phyloP scores from a whole-genome alignment of 441 rosid genomes.

The Lepidium campestre region DNA sequence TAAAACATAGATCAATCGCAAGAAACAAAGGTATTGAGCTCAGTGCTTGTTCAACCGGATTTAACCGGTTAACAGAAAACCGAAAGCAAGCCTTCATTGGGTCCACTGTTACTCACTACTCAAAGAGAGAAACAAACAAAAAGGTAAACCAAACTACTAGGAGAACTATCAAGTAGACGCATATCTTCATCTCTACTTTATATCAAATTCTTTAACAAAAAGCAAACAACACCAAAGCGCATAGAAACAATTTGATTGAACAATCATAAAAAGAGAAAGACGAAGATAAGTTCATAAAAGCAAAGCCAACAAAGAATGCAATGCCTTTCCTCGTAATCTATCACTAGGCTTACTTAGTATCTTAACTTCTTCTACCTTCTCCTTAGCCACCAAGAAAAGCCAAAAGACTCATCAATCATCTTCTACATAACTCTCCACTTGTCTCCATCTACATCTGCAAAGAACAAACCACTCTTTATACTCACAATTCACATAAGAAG shows the following conservation, averaged over 20 bases:
- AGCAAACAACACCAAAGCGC: constrained; percentile 21
- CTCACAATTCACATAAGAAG: not conserved
- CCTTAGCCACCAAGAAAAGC: constrained; percentile 34
- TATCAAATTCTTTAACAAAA: constrained; percentile 18
- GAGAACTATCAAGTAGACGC: constrained; percentile 8
- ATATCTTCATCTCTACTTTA: constrained; percentile 19
- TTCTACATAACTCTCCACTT: constrained; percentile 18
- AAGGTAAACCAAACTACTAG: constrained; percentile 13
- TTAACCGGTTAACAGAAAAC: not conserved
- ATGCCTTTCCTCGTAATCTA: constrained; percentile 22
- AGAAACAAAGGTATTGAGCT: not conserved
- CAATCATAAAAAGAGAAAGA: constrained; percentile 10
- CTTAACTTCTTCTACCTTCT: constrained; percentile 5
- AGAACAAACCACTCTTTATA: constrained; percentile 5
- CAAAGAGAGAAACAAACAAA: constrained; percentile 1
- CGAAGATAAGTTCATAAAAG: constrained; percentile 17
- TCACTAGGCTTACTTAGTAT: constrained; percentile 20
- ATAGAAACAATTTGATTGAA: constrained; percentile 21
- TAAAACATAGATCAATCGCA: not conserved
- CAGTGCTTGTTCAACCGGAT: not conserved
- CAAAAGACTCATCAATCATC: constrained; percentile 15
- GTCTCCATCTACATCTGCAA: constrained; percentile 14
- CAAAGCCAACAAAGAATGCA: constrained; percentile 24
- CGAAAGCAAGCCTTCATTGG: not conserved
- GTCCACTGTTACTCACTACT: not conserved